Conservation (phyloP, 768 basidiomycete species). For the Melanogaster broomeanus region DNA sequence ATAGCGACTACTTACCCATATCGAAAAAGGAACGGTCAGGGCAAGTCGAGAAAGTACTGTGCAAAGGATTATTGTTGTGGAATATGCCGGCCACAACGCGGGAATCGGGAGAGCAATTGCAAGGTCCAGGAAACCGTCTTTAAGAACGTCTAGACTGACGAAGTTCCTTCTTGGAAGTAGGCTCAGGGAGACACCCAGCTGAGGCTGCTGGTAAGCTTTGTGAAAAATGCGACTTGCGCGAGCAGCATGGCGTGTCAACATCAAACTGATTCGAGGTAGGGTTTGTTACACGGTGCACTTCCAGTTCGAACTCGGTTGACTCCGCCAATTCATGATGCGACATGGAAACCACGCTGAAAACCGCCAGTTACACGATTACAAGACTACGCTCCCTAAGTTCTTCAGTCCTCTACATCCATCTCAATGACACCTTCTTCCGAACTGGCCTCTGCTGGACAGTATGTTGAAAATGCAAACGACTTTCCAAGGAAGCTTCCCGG, state of each 20-base stretch:
- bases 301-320: not conserved
- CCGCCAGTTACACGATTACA: not conserved
- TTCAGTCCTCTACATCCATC: constrained; percentile 39
- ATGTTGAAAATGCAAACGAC: constrained; percentile 85
- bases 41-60: constrained; percentile 61
- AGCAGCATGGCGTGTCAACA: constrained; percentile 24
- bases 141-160: constrained; percentile 35
- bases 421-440: constrained; percentile 74
- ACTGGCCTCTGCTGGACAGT: constrained; percentile 80
- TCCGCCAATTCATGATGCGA: no score
- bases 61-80: constrained; percentile 72
- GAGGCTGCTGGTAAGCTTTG: constrained; percentile 7
- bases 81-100: constrained; percentile 66
- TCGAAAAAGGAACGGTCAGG: constrained; percentile 64
- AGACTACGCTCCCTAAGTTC: not conserved
- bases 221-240: constrained; percentile 12
- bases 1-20: constrained; percentile 58
- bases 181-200: not conserved
- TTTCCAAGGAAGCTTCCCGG: constrained; percentile 90
- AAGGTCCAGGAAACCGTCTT: constrained; percentile 74
- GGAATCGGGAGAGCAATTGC: constrained; percentile 76
- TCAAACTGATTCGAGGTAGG: constrained; percentile 9
- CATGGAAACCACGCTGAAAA: not conserved
- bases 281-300: not conserved
- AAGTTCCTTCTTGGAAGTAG: constrained; percentile 21